phyloP scores from a whole-genome alignment of 2,329 filamentous ascomycete species.

The Exophiala sp. region DNA sequence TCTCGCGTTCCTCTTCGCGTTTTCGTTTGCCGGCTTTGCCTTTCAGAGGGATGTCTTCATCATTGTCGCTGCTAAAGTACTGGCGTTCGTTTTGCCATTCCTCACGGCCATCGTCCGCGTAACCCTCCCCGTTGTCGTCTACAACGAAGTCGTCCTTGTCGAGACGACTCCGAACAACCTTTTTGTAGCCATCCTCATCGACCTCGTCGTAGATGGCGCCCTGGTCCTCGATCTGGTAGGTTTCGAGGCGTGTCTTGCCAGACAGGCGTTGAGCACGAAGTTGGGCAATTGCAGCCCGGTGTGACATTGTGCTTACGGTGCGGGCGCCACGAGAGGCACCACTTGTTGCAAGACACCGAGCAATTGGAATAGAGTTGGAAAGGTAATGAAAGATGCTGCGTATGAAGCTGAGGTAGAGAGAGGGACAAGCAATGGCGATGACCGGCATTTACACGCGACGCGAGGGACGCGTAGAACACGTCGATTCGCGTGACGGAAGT shows the following conservation, averaged over 20 bases:
- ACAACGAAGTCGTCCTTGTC: constrained; percentile 97
- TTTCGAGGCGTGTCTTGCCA: constrained; percentile 84
- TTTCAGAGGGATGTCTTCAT: constrained; percentile 57
- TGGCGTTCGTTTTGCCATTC: constrained; percentile 75
- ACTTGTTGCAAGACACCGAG: background rate
- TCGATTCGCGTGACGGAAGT: background rate
- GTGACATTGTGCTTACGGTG: constrained; percentile 22
- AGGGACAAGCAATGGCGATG: background rate
- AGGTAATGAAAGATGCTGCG: background rate
- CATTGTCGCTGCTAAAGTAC: constrained; percentile 65
- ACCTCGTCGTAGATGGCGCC: constrained; percentile 89
- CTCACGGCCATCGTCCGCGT: constrained; percentile 91
- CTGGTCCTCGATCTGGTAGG: constrained; percentile 79
- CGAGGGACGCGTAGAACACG: background rate
- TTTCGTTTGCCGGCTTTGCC: constrained; percentile 71
- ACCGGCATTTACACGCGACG: background rate
- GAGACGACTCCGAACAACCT: constrained; percentile 79
- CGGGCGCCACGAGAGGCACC: background rate
- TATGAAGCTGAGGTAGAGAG: background rate
- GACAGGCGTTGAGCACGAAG: constrained; percentile 75
- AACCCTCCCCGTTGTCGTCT: constrained; percentile 95
- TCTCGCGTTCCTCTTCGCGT: constrained; percentile 77
- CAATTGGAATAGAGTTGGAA: background rate
- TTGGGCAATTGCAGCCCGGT: constrained; percentile 53
- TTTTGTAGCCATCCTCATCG: constrained; percentile 95